Percentiles rank a stretch among this genome's conserved stretches.
Evolutionary conservation across 2,329 filamentous ascomycete species (phyloP).

Genomic region (Nannizzia gypsea): DNA sequence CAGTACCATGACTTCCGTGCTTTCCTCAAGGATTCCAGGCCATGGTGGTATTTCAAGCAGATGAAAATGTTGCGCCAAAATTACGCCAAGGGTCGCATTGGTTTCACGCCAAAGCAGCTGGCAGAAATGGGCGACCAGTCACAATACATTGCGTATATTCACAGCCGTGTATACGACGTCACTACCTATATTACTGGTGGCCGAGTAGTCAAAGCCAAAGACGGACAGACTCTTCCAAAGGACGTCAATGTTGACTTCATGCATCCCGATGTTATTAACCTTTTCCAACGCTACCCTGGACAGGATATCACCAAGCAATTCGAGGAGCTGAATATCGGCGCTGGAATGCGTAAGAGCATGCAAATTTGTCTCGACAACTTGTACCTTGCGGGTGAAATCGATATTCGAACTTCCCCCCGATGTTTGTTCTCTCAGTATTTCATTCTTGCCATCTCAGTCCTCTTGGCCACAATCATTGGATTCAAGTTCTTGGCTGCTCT

Average conservation of each 20-base stretch:
- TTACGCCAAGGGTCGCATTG: constrained; percentile 78
- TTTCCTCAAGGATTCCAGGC: constrained; percentile 66
- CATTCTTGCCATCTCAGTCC: constrained; percentile 67
- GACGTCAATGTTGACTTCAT: constrained; percentile 63
- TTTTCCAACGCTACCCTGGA: constrained; percentile 68
- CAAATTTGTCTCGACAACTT: constrained; percentile 90
- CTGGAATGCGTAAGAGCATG: constrained; percentile 46
- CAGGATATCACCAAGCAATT: constrained; percentile 74
- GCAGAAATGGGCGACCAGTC: constrained; percentile 52
- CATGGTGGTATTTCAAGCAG: constrained; percentile 87
- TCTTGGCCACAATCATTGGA: constrained; percentile 69
- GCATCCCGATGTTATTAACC: constrained; percentile 56
- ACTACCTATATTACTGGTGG: constrained; percentile 72
- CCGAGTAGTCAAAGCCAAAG: constrained; percentile 48
- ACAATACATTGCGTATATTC: constrained; percentile 64
- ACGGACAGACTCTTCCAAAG: constrained; percentile 40
- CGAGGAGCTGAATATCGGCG: constrained; percentile 47
- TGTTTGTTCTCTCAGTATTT: constrained; percentile 88
- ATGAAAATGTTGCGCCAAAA: constrained; percentile 64
- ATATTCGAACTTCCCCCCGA: constrained; percentile 73
- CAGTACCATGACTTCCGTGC: constrained; percentile 88
- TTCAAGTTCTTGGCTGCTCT: constrained; percentile 97
- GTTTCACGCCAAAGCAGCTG: constrained; percentile 63
- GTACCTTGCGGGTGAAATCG: constrained; percentile 84
- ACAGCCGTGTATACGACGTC: constrained; percentile 75